These are phyloP conservation scores for Leccinum obscurum DNA, from an alignment of 768 basidiomycete species.

Conservation along the genomic window DNA sequence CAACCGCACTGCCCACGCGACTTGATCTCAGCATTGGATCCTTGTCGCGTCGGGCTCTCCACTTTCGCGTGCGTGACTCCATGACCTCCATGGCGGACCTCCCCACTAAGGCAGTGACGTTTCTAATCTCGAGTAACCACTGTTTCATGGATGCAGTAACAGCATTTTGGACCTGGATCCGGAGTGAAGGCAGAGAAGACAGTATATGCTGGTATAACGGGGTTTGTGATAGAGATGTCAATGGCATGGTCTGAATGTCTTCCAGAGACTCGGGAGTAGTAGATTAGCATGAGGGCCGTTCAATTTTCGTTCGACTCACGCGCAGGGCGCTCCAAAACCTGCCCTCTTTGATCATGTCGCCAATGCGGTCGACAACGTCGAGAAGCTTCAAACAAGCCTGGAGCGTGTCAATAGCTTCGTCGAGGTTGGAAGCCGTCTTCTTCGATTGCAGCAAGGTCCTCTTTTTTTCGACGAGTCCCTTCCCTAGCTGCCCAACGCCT, in stretches of 20 bases:
- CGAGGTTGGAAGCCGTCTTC: conserved; percentile 91
- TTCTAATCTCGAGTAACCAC: conserved; percentile 94
- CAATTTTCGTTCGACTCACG: conserved; percentile 49
- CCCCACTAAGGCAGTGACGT: conserved; percentile 84
- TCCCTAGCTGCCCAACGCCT: conserved; percentile 86
- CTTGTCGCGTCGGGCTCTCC: conserved; percentile 81
- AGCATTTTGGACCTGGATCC: conserved; percentile 86
- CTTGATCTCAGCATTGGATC: conserved; percentile 76
- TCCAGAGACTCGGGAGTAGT: conserved; percentile 75
- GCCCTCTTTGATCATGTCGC: conserved; percentile 89
- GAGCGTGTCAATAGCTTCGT: conserved; percentile 94
- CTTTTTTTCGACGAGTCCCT: conserved; percentile 91
- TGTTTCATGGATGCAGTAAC: conserved; percentile 95
- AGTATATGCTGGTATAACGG: conserved; percentile 91
- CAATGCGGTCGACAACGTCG: conserved; percentile 90
- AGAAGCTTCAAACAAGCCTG: conserved; percentile 91
- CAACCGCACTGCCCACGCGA: conserved; percentile 88
- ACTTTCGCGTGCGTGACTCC: conserved; percentile 78
- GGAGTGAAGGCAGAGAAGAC: conserved; percentile 87
- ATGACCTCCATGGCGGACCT: conserved; percentile 86
- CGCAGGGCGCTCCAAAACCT: conserved; percentile 97
- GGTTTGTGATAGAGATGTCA: conserved; percentile 86
- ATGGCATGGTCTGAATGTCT: conserved; percentile 89
- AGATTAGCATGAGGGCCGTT: conserved; percentile 32
- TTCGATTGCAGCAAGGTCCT: conserved; percentile 83